Conservation (phyloP, 768 basidiomycete genomes). For the Suillus bovinus region DNA sequence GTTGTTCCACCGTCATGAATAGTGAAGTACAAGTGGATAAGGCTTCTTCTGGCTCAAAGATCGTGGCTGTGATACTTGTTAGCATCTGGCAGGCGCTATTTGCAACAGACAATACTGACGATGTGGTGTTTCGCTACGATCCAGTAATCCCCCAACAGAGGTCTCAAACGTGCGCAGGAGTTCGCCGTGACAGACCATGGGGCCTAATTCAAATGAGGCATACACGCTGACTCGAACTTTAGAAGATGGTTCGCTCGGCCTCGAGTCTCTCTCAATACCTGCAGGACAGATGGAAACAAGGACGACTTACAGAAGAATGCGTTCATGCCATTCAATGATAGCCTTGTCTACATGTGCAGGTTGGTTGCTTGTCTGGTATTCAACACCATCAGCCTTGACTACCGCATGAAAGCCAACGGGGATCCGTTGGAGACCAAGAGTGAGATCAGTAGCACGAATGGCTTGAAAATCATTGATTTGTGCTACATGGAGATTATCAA, state of each 20-base stretch:
- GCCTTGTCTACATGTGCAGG: not conserved
- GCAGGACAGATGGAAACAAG: too few species aligned
- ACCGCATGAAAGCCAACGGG: conserved; percentile 12
- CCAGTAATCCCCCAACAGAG: not conserved
- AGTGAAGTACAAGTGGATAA: too few species aligned
- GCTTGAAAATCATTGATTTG: not conserved
- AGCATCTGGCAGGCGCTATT: not conserved
- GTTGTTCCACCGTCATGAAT: too few species aligned
- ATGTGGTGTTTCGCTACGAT: not conserved
- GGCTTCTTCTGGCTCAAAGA: too few species aligned
- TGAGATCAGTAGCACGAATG: conserved; percentile 12
- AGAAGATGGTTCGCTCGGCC: too few species aligned
- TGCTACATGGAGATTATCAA: not conserved
- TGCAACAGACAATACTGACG: conserved; percentile 1
- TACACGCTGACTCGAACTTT: too few species aligned
- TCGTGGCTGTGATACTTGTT: too few species aligned
- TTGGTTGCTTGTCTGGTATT: conserved; percentile 1
- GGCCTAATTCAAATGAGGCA: too few species aligned
- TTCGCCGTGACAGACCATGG: too few species aligned
- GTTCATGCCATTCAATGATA: too few species aligned
- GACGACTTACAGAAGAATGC: too few species aligned
- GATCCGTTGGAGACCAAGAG: conserved; percentile 1
- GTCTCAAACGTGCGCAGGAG: conserved; percentile 4
- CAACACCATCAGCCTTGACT: not conserved
- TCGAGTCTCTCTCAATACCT: too few species aligned